A percentile compares a stretch with the other conserved stretches of the same genome.
These are phyloP conservation scores for Verticillium albo-atrum DNA, from an alignment of 2,329 filamentous ascomycete species.

Conservation along the genomic window DNA sequence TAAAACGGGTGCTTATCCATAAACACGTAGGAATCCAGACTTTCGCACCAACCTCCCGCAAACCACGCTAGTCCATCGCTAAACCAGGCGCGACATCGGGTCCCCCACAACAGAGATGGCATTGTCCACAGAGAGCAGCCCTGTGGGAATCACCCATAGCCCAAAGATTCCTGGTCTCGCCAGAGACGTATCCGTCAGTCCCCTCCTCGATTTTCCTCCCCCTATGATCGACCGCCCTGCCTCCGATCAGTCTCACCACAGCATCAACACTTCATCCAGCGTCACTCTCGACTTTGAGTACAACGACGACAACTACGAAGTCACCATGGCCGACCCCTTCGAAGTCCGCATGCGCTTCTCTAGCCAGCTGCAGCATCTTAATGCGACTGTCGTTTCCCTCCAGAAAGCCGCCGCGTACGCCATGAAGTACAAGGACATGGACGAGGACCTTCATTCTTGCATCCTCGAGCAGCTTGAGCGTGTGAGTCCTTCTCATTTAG, in stretches of 20 bases:
- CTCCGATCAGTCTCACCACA: background rate
- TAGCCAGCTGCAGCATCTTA: slow-evolving; percentile 80
- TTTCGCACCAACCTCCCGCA: background rate
- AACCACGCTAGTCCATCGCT: background rate
- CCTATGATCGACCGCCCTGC: background rate
- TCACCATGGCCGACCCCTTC: slow-evolving; percentile 72
- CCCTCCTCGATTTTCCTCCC: background rate
- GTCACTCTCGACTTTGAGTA: background rate
- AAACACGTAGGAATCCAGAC: background rate
- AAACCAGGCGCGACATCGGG: background rate
- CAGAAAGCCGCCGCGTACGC: slow-evolving; percentile 95
- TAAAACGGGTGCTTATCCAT: background rate
- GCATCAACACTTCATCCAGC: background rate
- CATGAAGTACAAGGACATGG: slow-evolving; percentile 87
- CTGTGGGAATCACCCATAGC: background rate
- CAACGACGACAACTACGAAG: background rate
- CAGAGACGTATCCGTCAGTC: background rate
- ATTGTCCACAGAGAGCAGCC: background rate
- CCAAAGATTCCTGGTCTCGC: background rate
- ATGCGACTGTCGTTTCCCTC: slow-evolving; percentile 81
- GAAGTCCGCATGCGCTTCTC: slow-evolving; percentile 98
- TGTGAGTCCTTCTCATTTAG: slow-evolving; percentile 37
- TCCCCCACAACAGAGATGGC: background rate
- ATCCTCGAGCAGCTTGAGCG: slow-evolving; percentile 93
- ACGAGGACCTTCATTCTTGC: slow-evolving; percentile 95